A percentile compares a stretch with the other conserved stretches of the same genome.
These are phyloP conservation scores for Sporothrix protearum DNA, from an alignment of 2,329 filamentous ascomycete species.

Conservation along the genomic window DNA sequence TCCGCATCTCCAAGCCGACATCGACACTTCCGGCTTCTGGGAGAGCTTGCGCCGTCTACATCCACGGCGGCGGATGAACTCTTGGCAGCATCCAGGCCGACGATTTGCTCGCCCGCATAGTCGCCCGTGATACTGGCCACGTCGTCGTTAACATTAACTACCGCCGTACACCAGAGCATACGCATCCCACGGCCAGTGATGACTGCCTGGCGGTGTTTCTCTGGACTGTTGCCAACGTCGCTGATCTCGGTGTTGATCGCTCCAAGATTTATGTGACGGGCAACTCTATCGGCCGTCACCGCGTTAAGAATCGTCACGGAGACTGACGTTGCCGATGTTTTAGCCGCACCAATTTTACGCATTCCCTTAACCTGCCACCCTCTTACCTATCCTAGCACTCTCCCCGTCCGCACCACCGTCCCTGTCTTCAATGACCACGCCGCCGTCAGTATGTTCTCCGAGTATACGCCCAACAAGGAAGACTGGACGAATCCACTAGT, in stretches of 20 bases:
- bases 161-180: background rate
- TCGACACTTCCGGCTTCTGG: background rate
- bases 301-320: background rate
- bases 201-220: background rate
- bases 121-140: background rate
- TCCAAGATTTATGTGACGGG: background rate
- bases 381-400: background rate
- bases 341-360: background rate
- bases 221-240: background rate
- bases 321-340: background rate
- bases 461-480: background rate
- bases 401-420: background rate
- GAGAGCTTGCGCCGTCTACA: background rate
- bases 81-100: background rate
- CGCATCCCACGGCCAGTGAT: background rate
- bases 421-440: slow-evolving; percentile 3
- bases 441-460: background rate
- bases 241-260: background rate
- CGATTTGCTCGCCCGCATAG: background rate
- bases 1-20: background rate
- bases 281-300: background rate
- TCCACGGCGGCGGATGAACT: background rate
- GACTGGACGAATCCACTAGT: background rate
- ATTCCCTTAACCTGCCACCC: background rate
- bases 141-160: slow-evolving; percentile 6